Base-by-base conservation (phyloP, 345 rosid genomes). In the Eucalyptus pauciflora region DNA sequence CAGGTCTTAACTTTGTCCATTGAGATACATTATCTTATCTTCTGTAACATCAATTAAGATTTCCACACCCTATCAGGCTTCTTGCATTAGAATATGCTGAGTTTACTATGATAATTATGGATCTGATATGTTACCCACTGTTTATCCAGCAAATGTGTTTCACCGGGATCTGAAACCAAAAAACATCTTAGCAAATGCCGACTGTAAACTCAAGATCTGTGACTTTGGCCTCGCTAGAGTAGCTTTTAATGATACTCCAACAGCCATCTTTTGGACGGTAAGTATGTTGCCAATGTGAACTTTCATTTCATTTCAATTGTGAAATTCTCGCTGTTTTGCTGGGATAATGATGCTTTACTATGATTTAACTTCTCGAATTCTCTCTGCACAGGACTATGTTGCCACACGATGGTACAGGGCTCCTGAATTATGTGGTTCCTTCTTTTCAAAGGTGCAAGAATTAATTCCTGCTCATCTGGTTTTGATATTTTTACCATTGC, bases 191-290 rank as follows among this genome's bases (percentile, higher is more conserved):
- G 99, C 99, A 37, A 97, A 97, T 93, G 99, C 99, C 9, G 98
- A 97, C 91, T 97, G 99, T 93, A 97, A 96, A 91, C 97, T 97
- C 89, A 97, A 97, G 95, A 93, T 97, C 56, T 97, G 99, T 93
- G 99, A 97, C 93, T 97, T 97, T 93, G 99, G 99, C 29, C 98
- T 97, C 7, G 99, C 99, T 58, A 93, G 99, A 90, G 99, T 97
- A 85, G 99, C 99, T 51, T 97, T 97, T 89, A 96, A 94, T 91
- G 99, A 97, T 91, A 95, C 97, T 58, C 99, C 99, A 14, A 96
- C 99, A 6, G 98, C 97, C 13, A 96, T 97, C 92, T 97, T 97
- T 90, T 97, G 99, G 99, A 97, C 99, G 45, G 97, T 96, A 91
- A 91, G 94, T 92, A 76, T 76, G 24, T 76, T 76, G 29, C 27